Evolutionary conservation across 768 basidiomycete genomes (phyloP), one percentile per base, ranked within the genome.

Genomic region (Podaxis pistillaris): DNA sequence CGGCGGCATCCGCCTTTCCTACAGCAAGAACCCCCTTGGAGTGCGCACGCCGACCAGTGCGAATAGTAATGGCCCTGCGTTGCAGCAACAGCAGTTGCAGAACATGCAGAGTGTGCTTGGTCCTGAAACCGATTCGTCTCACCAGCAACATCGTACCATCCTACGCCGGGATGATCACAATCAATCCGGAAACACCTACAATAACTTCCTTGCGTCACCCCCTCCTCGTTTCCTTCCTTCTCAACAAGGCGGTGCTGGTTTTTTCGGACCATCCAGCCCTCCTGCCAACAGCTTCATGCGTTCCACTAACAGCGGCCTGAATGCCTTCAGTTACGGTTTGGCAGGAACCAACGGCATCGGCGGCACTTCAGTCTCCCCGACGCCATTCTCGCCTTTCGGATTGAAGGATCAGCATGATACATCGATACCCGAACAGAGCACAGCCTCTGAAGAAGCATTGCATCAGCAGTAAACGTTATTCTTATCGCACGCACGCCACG

Each of bases 11-110:
- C 88, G 97, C 44, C 77, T 99, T 59, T 97, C 95, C 6, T 99
- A 96, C 76, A 96, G 94, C 77, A 98, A 97, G 84, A 97, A 98
- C 73, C 95, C 96, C 6, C 83, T 98, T n/a, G 96, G 96, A 51
- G 90, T 93, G 56, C 88, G 91, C 53, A 91, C 90, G 7, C 88
- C 91, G 11, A 90, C 88, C 13, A 87, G 85, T 68, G 80, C 82
- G 22, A 74, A 74, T 26, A 75, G 74, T 41, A 74, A 66, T 22
- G 70, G 68, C 40, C 78, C 78, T 19, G 68, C 76, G 33, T 69
- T 76, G 7, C 63, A 81, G 63, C 81, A 81, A 65, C 79, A 81
- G 62, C 79, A 79, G 62, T 80, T 71, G 47, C 73, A 73, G 58
- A 67, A 71, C 19, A 68, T 70, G 65, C 41, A 60, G 50, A 33